Evolutionary conservation across 164 flowering plant species (phyloP).

Genomic region (Nymphaea thermarum): DNA sequence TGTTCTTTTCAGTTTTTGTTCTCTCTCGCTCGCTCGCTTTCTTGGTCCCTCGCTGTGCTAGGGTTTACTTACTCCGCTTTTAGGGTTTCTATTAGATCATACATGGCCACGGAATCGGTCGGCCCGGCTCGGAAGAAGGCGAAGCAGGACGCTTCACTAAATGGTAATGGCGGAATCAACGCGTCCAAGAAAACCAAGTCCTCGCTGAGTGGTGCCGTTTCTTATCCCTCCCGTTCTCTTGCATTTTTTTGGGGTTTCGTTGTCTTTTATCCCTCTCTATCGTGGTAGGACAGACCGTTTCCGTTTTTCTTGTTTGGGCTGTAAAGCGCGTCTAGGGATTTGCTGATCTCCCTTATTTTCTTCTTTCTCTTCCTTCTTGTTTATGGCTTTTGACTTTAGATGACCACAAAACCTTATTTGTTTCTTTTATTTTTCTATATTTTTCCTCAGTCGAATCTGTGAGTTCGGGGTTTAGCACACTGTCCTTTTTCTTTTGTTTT

Average conservation of each 20-base stretch:
- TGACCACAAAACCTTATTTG: too few relatives aligned
- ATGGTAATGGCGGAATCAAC: conserved; percentile 20
- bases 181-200: conserved; percentile 8
- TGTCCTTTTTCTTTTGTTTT: too few relatives aligned
- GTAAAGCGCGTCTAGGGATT: too few relatives aligned
- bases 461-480: too few relatives aligned
- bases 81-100: background rate
- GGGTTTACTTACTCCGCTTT: background rate
- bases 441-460: too few relatives aligned
- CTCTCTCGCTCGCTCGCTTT: too few relatives aligned
- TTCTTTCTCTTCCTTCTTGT: too few relatives aligned
- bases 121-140: conserved; percentile 24
- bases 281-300: background rate
- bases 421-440: too few relatives aligned
- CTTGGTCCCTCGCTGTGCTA: too few relatives aligned
- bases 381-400: too few relatives aligned
- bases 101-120: conserved; percentile 9
- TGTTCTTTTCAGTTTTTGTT: too few relatives aligned
- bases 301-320: background rate
- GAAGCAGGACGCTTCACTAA: conserved; percentile 13
- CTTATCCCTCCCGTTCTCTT: background rate
- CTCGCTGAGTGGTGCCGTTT: background rate
- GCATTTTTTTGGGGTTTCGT: background rate
- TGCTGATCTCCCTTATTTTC: too few relatives aligned
- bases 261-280: background rate